Evolutionary conservation across 148 eudicot species (phyloP), one percentile per base, ranked within the genome.

Genomic region (Salicornia ramosissima): DNA sequence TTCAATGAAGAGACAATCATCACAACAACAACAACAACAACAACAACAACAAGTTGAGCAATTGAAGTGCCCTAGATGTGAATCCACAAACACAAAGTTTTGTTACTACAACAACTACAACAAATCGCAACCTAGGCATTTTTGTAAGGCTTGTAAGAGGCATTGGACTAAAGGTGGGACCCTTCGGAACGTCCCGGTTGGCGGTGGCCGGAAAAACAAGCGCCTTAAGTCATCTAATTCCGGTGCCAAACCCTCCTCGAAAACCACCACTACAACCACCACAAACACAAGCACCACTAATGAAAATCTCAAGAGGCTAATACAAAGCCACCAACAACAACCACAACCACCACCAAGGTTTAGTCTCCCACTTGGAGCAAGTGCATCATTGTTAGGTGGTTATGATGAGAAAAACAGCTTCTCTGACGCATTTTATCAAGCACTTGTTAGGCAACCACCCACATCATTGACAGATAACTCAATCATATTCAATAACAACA

Each of bases 111-210:
- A 92, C 82, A 92, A 92, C 65, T 89, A 92, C 83, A 92, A 92
- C 86, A 92, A 83, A 71, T 84, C 87, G 26, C 97, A 91, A 72
- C 97, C 97, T 19, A 85, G 97, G 61, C 86, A 91, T 70, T 86
- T 81, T 28, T 92, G 97, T 70, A 92, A 92, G 79, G 83, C 91
- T 28, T 92, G 97, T 65, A 92, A 92, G 83, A 82, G 96, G 78
- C 97, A 92, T 81, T 92, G 97, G 97, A 92, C 97, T 58, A 87
- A 92, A 80, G 97, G 96, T 45, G 97, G 97, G 21, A n/a, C n/a
- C n/a, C n/a, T n/a, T n/a, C n/a, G n/a, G n/a, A n/a, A n/a, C n/a
- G n/a, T n/a, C n/a, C n/a, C 96, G 0, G 85, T 89, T 6, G 96
- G 97, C 22, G 97, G 97, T 64, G 96, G 88, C 71, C 84, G 97